These are phyloP conservation scores for Colletotrichum gigasporum DNA, from an alignment of 2,329 filamentous ascomycete species.

Conservation along the genomic window DNA sequence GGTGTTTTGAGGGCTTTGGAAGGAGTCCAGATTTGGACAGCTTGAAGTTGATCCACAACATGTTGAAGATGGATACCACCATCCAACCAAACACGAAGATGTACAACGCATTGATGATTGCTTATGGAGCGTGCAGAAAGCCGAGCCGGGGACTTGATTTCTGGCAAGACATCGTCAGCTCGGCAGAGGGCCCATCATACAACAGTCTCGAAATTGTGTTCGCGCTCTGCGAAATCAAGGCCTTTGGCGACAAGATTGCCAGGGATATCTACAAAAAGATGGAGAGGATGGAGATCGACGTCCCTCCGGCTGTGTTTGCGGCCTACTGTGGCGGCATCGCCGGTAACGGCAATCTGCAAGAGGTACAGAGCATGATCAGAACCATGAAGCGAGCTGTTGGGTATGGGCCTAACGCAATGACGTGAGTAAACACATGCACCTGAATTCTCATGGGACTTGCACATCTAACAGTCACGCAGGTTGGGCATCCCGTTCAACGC, in stretches of 20 bases:
- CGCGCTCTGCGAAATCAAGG: conserved; percentile 74
- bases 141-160: conserved; percentile 76
- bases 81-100: conserved; percentile 80
- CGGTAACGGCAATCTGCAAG: conserved; percentile 75
- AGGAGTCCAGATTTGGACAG: conserved; percentile 57
- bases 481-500: conserved; percentile 82
- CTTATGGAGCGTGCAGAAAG: conserved; percentile 76
- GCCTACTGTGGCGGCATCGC: conserved; percentile 82
- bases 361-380: conserved; percentile 72
- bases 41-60: conserved; percentile 84
- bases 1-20: conserved; percentile 80
- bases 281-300: conserved; percentile 78
- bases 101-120: conserved; percentile 87
- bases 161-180: conserved; percentile 86
- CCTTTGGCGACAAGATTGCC: conserved; percentile 67
- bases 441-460: not conserved
- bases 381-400: conserved; percentile 74
- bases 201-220: conserved; percentile 84
- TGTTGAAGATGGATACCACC: conserved; percentile 90
- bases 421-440: conserved; percentile 63
- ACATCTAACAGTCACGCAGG: conserved; percentile 50
- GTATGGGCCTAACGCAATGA: conserved; percentile 71
- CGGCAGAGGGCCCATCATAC: conserved; percentile 86
- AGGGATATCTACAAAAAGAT: conserved; percentile 78
- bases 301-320: conserved; percentile 77